Evolutionary conservation across 345 rosid genomes (phyloP).

Genomic region (Orychophragmus violaceus): DNA sequence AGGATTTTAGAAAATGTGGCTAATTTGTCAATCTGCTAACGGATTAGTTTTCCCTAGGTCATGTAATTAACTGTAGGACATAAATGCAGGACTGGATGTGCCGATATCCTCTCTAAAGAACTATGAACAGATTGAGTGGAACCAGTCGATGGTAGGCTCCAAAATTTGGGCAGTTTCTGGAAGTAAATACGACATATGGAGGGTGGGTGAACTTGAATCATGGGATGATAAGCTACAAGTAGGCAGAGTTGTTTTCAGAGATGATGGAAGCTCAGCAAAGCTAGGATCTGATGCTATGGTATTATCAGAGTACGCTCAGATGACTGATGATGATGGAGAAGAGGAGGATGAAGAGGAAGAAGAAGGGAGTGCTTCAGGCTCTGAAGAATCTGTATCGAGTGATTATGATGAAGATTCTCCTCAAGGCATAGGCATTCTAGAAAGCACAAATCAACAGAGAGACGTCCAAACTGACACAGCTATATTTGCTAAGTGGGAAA

Average conservation of each 20-base stretch:
- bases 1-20: background rate
- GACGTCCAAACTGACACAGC: constrained; percentile 75
- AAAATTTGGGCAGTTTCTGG: constrained; percentile 71
- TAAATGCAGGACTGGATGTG: constrained; percentile 63
- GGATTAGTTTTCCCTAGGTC: background rate
- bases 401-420: constrained; percentile 53
- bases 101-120: constrained; percentile 68
- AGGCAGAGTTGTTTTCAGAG: constrained; percentile 68
- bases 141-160: constrained; percentile 75
- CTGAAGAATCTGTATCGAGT: constrained; percentile 50
- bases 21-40: background rate
- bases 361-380: constrained; percentile 53
- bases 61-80: constrained; percentile 7
- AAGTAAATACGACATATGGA: constrained; percentile 53
- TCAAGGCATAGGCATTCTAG: constrained; percentile 69
- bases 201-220: constrained; percentile 83
- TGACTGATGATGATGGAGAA: constrained; percentile 31
- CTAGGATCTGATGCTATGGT: constrained; percentile 54
- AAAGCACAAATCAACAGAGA: constrained; percentile 42
- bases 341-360: constrained; percentile 42
- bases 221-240: constrained; percentile 64
- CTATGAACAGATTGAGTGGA: constrained; percentile 57
- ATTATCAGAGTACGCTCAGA: constrained; percentile 54
- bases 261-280: constrained; percentile 59
- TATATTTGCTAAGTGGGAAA: constrained; percentile 92